Conservation (phyloP, 345 rosid genomes). For the Raphanus raphanistrum region DNA sequence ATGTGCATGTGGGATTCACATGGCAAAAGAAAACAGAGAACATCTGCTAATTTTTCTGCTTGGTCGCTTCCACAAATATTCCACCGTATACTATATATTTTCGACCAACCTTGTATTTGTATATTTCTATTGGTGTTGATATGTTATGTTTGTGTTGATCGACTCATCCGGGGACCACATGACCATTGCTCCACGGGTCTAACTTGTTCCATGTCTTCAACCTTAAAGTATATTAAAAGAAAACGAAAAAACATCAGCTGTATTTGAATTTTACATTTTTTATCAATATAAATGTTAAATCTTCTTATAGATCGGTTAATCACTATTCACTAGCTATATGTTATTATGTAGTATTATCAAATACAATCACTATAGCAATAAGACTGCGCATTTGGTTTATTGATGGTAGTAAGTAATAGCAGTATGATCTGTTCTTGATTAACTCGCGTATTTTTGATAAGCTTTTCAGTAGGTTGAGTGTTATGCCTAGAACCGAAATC, state of each 20-base stretch:
- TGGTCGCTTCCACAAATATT: slow-evolving; percentile 21
- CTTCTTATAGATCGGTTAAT: not conserved
- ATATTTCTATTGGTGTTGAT: slow-evolving; percentile 18
- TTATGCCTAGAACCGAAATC: not conserved
- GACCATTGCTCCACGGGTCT: slow-evolving; percentile 28
- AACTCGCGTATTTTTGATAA: not conserved
- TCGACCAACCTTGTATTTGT: slow-evolving; percentile 34
- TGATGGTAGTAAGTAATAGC: not conserved
- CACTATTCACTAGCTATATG: no score
- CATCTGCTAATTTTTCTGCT: slow-evolving; percentile 37
- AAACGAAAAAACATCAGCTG: not conserved
- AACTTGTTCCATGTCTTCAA: slow-evolving; percentile 17
- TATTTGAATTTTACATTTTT: not conserved
- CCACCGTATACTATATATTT: slow-evolving; percentile 6
- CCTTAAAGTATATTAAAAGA: not conserved
- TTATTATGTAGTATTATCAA: not conserved
- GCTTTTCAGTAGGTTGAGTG: not conserved
- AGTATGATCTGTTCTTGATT: not conserved
- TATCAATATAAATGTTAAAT: not conserved
- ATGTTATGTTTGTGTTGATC: slow-evolving; percentile 31
- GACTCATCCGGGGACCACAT: slow-evolving; percentile 31
- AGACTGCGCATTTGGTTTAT: not conserved
- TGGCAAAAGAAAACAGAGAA: slow-evolving; percentile 42
- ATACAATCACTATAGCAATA: no score
- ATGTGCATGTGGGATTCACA: slow-evolving; percentile 39